Evolutionary conservation across 1,284 basidiomycete species (phyloP).

Genomic region (Malassezia obtusa): DNA sequence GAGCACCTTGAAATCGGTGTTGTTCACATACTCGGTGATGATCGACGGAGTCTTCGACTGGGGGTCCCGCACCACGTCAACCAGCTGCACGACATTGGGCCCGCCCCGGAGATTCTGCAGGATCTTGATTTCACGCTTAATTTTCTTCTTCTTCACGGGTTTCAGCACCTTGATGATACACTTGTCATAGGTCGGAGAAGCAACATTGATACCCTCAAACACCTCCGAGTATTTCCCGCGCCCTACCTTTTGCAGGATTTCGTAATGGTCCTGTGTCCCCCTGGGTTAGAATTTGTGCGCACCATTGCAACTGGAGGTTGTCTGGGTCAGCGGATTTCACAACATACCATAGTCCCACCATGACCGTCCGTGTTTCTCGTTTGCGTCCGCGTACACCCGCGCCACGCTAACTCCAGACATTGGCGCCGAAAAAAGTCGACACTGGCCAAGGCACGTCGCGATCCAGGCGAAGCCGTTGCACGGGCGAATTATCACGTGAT

Average conservation of each 20-base stretch:
- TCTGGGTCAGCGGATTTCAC: conserved; percentile 17
- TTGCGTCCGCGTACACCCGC: conserved; percentile 56
- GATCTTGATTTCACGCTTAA: conserved; percentile 98
- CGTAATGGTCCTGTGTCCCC: conserved; percentile 80
- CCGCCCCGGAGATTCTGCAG: conserved; percentile 92
- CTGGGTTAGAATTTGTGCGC: conserved; percentile 4
- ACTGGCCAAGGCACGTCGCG: conserved; percentile 5
- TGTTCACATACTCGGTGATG: conserved; percentile 96
- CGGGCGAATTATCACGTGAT: background rate
- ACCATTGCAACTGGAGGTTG: conserved; percentile 43
- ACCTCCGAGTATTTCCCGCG: conserved; percentile 70
- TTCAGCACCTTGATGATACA: conserved; percentile 98
- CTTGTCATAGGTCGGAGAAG: conserved; percentile 58
- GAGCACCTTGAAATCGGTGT: conserved; percentile 93
- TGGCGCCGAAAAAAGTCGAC: conserved; percentile 1
- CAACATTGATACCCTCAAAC: conserved; percentile 90
- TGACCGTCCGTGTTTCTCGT: conserved; percentile 54
- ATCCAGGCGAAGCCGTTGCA: conserved; percentile 19
- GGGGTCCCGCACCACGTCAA: conserved; percentile 86
- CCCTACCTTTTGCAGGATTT: conserved; percentile 93
- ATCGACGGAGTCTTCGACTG: conserved; percentile 93
- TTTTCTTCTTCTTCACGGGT: conserved; percentile 99
- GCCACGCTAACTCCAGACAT: conserved; percentile 45
- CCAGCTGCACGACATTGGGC: conserved; percentile 70
- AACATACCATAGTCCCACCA: conserved; percentile 59